Conservation (phyloP, 2,329 filamentous ascomycete species). For the Trichoderma sp. region DNA sequence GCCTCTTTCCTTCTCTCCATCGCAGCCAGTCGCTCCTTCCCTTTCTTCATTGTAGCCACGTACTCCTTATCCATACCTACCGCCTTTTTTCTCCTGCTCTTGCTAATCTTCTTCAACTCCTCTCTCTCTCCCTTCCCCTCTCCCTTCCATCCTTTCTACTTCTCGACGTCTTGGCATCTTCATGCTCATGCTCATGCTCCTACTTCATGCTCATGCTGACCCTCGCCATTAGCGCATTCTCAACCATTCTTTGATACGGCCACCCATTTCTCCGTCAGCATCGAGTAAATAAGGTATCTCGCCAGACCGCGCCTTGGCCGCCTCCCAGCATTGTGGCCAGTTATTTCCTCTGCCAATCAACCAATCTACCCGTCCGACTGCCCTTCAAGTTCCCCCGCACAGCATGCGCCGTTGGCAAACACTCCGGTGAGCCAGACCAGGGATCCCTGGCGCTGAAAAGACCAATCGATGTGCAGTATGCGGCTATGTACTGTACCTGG, state of each 20-base stretch:
- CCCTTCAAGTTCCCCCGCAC: slow-evolving; percentile 3
- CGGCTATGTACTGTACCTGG: not conserved
- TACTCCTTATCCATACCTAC: not conserved
- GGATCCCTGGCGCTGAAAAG: not conserved
- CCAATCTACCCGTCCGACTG: not conserved
- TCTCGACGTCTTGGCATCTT: not conserved
- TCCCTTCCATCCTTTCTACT: not conserved
- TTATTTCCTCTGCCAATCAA: not conserved
- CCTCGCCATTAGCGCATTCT: not conserved
- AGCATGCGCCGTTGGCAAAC: not conserved
- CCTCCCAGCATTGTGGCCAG: not conserved
- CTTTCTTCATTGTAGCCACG: not conserved
- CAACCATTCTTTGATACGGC: not conserved
- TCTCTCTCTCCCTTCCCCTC: not conserved
- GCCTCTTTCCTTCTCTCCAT: not conserved
- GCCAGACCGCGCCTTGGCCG: not conserved
- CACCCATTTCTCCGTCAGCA: not conserved
- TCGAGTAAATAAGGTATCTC: not conserved
- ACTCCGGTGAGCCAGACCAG: not conserved
- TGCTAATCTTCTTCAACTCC: not conserved
- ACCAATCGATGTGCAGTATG: not conserved
- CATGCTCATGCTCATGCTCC: not conserved
- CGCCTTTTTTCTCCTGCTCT: too few species aligned
- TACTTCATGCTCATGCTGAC: not conserved
- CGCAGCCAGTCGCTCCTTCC: not conserved